Conservation (phyloP, 108 stramenopile species). For the Cyclotella atomus region DNA sequence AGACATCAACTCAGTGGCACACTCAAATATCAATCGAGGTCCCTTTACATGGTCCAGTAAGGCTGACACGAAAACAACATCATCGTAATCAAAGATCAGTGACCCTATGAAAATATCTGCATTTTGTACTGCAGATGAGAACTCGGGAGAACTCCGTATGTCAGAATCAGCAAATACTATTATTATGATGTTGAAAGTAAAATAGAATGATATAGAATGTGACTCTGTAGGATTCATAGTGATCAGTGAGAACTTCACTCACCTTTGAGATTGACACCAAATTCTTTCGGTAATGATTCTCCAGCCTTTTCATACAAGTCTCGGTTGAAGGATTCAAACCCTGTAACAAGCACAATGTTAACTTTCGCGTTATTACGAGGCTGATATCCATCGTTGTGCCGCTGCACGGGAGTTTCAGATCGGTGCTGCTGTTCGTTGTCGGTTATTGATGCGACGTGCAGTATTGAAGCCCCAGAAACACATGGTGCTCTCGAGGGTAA, state of each 20-base stretch:
- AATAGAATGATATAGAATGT: background rate
- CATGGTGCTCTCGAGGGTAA: too few species aligned
- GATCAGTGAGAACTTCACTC: background rate
- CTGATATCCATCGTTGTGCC: too few species aligned
- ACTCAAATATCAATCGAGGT: constrained; percentile 82
- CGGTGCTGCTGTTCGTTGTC: too few species aligned
- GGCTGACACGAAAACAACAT: constrained; percentile 31
- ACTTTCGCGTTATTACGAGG: too few species aligned
- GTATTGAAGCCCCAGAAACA: too few species aligned
- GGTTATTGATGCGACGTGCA: too few species aligned
- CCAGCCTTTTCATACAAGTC: constrained; percentile 74
- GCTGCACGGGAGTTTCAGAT: too few species aligned
- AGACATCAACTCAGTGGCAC: constrained; percentile 84
- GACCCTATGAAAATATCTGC: constrained; percentile 82
- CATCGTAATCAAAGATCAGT: constrained; percentile 82
- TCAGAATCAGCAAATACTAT: constrained; percentile 73
- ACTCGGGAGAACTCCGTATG: constrained; percentile 46
- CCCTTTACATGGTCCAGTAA: constrained; percentile 52
- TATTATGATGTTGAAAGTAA: background rate
- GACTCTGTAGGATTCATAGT: background rate
- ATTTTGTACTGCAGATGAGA: constrained; percentile 60
- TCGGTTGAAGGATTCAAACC: constrained; percentile 91
- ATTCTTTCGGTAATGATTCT: constrained; percentile 17
- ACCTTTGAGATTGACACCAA: constrained; percentile 32
- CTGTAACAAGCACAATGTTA: constrained; percentile 82